Evolutionary conservation across 2,329 filamentous ascomycete genomes (phyloP), one percentile per base, ranked within the genome.

Genomic region (Fusarium devonianum): DNA sequence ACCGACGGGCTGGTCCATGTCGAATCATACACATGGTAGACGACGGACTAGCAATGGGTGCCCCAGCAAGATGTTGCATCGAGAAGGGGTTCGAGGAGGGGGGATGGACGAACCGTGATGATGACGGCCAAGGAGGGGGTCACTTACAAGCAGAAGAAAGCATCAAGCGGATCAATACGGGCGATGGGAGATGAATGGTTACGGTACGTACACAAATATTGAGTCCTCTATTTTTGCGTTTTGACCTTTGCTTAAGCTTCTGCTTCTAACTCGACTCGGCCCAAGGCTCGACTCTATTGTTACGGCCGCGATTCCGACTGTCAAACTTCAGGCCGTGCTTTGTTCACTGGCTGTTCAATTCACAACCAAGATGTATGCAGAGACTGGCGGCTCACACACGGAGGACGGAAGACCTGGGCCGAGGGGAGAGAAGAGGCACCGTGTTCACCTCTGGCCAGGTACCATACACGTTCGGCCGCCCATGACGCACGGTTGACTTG

Each of bases 1-100:
- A 59, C 53, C 59, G 55, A 57, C 19, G 22, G 46, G 42, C 61
- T 63, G 61, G 61, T 59, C 62, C 59, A 53, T 59, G 62, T 49
- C 50, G 53, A 50, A 63, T 57, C 45, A 52, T 41, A 51, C 30
- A 41, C 34, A 47, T 39, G 35, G 26, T 44, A n/a, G n/a, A n/a
- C 26, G 12, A 54, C 40, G 32, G 41, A 47, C 26, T 32, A 59
- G 54, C 39, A 51, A 17, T 29, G 32, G 28, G 14, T n/a, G 42
- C 23, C 14, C 35, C 19, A 35, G 50, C 45, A 45, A 42, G 49
- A 41, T 25, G 39, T 14, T 45, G 44, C 33, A 30, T 42, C 39
- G 49, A 30, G 35, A 56, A 49, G 26, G 53, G 53, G 38, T 34
- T 36, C 16, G 17, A 17, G n/a, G 18, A 16, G 25, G 26, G 39